These are phyloP conservation scores for Xylariales sp. DNA, from an alignment of 2,329 filamentous ascomycete genomes.

Conservation along the genomic window DNA sequence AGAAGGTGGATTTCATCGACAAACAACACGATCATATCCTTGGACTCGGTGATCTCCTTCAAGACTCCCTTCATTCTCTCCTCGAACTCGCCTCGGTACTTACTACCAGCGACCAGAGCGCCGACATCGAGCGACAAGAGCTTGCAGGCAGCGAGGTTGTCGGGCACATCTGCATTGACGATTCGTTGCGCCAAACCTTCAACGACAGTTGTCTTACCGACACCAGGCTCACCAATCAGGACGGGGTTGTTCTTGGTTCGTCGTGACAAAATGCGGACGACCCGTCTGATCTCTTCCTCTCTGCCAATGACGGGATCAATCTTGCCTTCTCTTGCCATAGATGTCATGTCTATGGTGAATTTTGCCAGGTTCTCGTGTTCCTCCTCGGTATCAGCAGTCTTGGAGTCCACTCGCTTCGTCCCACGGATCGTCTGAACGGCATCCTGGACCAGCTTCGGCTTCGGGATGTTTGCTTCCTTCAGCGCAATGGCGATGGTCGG, in stretches of 20 bases:
- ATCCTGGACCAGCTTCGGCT: slow-evolving; percentile 81
- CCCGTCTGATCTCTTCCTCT: slow-evolving; percentile 91
- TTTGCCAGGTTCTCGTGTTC: slow-evolving; percentile 96
- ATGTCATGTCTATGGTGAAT: slow-evolving; percentile 98
- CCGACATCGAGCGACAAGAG: slow-evolving; percentile 94
- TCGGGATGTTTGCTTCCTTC: slow-evolving; percentile 85
- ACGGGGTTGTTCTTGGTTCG: slow-evolving; percentile 99
- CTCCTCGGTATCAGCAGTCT: slow-evolving; percentile 87
- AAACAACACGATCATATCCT: slow-evolving; percentile 96
- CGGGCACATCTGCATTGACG: slow-evolving; percentile 92
- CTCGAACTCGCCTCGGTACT: slow-evolving; percentile 97
- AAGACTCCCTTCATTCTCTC: slow-evolving; percentile 98
- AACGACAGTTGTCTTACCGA: slow-evolving; percentile 96
- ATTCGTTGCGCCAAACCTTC: slow-evolving; percentile 94
- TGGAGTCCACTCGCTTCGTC: slow-evolving; percentile 89
- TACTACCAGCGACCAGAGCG: slow-evolving; percentile 91
- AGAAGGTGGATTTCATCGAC: slow-evolving; percentile 98
- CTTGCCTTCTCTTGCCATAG: slow-evolving; percentile 93
- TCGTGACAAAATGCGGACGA: slow-evolving; percentile 85
- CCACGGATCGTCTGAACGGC: slow-evolving; percentile 91
- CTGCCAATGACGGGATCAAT: slow-evolving; percentile 95
- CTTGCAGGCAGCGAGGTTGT: slow-evolving; percentile 90
- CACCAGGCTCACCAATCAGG: slow-evolving; percentile 94
- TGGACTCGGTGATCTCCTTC: slow-evolving; percentile 92
- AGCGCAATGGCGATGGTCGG: slow-evolving; percentile 65